Evolutionary conservation across 495 filamentous ascomycete genomes (phyloP).

Genomic region (Neurospora intermedia): DNA sequence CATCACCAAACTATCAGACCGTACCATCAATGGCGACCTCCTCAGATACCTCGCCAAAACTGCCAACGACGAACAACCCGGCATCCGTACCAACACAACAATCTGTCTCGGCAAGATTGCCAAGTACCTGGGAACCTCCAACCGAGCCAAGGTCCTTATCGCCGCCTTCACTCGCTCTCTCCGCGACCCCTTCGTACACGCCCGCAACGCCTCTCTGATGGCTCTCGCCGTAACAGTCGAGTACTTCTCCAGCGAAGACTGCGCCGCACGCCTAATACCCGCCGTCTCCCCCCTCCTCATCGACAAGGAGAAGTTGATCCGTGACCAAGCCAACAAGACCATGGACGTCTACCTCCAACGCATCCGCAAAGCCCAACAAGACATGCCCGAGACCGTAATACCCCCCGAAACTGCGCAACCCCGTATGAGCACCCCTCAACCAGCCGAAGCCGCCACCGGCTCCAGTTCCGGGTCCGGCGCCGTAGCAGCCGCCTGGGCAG

Average conservation of each 20-base stretch:
- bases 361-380: conserved; percentile 62
- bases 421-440: conserved; percentile 65
- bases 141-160: conserved; percentile 77
- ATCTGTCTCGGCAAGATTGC: conserved; percentile 96
- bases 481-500: conserved; percentile 52
- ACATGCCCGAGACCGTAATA: conserved; percentile 71
- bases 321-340: conserved; percentile 85
- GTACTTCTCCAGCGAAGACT: conserved; percentile 82
- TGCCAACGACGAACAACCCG: conserved; percentile 93
- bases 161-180: conserved; percentile 85
- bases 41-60: conserved; percentile 88
- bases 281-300: conserved; percentile 65
- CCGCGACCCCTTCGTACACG: conserved; percentile 88
- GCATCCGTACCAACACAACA: conserved; percentile 94
- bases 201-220: conserved; percentile 76
- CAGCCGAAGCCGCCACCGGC: conserved; percentile 37
- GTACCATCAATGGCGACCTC: conserved; percentile 86
- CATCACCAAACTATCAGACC: conserved; percentile 80
- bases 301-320: conserved; percentile 85
- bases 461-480: background rate
- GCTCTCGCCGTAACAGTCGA: conserved; percentile 78
- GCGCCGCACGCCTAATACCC: conserved; percentile 71
- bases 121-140: conserved; percentile 67
- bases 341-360: conserved; percentile 81
- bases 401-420: conserved; percentile 42